Base-by-base conservation (phyloP, 192 early-diverging fungal species). In the Linnemannia zychae region DNA sequence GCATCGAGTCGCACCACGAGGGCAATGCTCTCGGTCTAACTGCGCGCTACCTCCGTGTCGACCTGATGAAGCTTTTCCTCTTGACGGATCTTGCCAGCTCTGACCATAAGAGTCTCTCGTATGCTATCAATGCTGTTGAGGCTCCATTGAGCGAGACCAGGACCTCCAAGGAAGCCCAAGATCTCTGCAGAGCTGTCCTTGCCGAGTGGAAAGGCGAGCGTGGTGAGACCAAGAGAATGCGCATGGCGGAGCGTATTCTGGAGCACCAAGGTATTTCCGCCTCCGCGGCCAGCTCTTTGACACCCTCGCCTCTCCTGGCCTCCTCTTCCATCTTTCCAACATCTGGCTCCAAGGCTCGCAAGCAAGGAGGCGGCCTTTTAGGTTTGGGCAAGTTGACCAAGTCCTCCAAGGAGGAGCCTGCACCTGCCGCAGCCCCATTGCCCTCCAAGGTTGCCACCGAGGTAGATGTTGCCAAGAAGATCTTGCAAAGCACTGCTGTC, bases 241-340 rank as follows among this genome's bases (percentile, higher is more conserved):
- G 63, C n/a, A 85, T 85, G 83, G 83, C 83, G 9, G 83, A 85
- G 24, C 83, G 83, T 9, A 79, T 85, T 74, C 52, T 85, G 36
- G 73, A 79, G 53, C 83, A 85, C n/a, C 77, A 79, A 18, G 77
- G 77, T 44, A 47, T 82, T 20, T 49, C 81, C 5, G 18, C 73
- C 33, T 66, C 52, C 16, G 73, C 74, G 0, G 46, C 73, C 1
- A 38, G 47, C 0, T 71, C 81, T n/a, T n/a, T n/a, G n/a, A n/a
- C n/a, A n/a, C n/a, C n/a, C n/a, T 83, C 81, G 16, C 71, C 76
- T 11, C 24, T 53, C 11, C 24, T 75, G 1, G n/a, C 76, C 18
- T 66, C 81, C 6, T 22, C 71, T 2, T 66, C 53, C n/a, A 52
- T 33, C 36, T 33, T 46, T 20, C 69, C 71, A 44, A 37, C 17